These are phyloP conservation scores for Kitagawia praeruptora DNA, from an alignment of 129 eudicot genomes.

Conservation along the genomic window DNA sequence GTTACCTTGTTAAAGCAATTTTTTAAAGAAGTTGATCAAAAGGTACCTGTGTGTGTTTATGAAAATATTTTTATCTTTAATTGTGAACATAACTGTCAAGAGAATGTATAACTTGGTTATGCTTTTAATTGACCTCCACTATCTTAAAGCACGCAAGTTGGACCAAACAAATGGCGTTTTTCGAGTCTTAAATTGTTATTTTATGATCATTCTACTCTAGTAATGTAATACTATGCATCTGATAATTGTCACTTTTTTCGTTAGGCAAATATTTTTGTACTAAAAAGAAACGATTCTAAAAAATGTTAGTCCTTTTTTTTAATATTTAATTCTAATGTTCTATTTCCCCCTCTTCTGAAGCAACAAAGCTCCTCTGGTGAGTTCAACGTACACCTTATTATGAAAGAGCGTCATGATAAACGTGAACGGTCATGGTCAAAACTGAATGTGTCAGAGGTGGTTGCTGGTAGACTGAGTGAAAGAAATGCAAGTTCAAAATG, in stretches of 20 bases:
- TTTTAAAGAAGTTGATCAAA: background rate
- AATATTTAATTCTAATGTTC: slow-evolving; percentile 10
- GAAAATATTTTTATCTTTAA: background rate
- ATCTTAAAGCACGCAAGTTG: background rate
- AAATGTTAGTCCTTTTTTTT: background rate
- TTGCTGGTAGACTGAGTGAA: slow-evolving; percentile 47
- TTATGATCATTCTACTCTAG: background rate
- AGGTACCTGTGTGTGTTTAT: background rate
- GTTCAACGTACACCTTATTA: slow-evolving; percentile 47
- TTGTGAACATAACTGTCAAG: background rate
- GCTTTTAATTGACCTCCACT: background rate
- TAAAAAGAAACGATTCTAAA: background rate
- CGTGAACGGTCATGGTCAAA: slow-evolving; percentile 60
- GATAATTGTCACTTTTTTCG: background rate
- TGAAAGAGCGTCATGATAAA: slow-evolving; percentile 52
- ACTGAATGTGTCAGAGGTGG: slow-evolving; percentile 67
- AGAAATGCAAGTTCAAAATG: slow-evolving; percentile 50
- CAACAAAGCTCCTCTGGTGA: slow-evolving; percentile 26
- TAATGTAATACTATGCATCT: background rate
- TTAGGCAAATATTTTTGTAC: background rate
- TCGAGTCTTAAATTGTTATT: background rate
- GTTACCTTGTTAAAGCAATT: background rate
- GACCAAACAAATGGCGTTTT: background rate
- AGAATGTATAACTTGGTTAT: background rate
- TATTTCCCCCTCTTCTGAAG: slow-evolving; percentile 31